A percentile compares a stretch with the other conserved stretches of the same genome.
Evolutionary conservation across 2,329 filamentous ascomycete genomes (phyloP).

Genomic region (Penicillium decumbens): DNA sequence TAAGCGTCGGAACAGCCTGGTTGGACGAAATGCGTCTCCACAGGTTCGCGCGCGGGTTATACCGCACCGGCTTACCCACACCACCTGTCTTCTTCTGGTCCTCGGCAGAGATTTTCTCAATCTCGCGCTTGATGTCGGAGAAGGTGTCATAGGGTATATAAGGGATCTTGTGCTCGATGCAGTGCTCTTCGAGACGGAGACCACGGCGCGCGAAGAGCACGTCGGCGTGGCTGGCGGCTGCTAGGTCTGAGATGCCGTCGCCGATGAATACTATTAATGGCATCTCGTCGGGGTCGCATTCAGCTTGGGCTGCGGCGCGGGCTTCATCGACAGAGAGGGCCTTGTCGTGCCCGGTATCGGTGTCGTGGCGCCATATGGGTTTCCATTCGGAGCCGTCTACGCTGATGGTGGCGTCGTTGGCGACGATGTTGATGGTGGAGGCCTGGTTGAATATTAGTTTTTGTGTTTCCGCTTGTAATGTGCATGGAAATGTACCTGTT

Average conservation of each 20-base stretch:
- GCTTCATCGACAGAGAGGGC: slow-evolving; percentile 60
- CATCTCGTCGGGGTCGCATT: slow-evolving; percentile 57
- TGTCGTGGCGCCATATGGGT: slow-evolving; percentile 64
- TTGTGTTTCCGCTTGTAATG: too few relatives aligned
- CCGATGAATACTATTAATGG: slow-evolving; percentile 67
- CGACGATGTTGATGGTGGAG: slow-evolving; percentile 60
- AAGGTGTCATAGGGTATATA: slow-evolving; percentile 64
- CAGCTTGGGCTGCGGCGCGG: slow-evolving; percentile 50
- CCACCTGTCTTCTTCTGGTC: slow-evolving; percentile 60
- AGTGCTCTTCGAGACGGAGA: slow-evolving; percentile 62
- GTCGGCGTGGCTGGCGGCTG: slow-evolving; percentile 62
- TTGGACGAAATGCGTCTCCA: slow-evolving; percentile 61
- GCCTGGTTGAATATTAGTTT: slow-evolving; percentile 19
- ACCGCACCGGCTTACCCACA: slow-evolving; percentile 55
- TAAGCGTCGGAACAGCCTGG: slow-evolving; percentile 50
- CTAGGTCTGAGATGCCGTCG: slow-evolving; percentile 63
- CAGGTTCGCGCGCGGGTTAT: slow-evolving; percentile 65
- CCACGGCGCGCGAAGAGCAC: slow-evolving; percentile 64
- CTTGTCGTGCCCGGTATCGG: slow-evolving; percentile 63
- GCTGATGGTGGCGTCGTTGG: slow-evolving; percentile 61
- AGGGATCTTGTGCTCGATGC: slow-evolving; percentile 56
- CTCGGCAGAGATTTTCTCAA: slow-evolving; percentile 54
- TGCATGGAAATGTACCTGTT: slow-evolving; percentile 26
- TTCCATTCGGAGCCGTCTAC: slow-evolving; percentile 59
- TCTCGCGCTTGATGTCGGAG: slow-evolving; percentile 59